phyloP scores from a whole-genome alignment of 1,284 basidiomycete genomes.

The Ceratobasidium sp. region DNA sequence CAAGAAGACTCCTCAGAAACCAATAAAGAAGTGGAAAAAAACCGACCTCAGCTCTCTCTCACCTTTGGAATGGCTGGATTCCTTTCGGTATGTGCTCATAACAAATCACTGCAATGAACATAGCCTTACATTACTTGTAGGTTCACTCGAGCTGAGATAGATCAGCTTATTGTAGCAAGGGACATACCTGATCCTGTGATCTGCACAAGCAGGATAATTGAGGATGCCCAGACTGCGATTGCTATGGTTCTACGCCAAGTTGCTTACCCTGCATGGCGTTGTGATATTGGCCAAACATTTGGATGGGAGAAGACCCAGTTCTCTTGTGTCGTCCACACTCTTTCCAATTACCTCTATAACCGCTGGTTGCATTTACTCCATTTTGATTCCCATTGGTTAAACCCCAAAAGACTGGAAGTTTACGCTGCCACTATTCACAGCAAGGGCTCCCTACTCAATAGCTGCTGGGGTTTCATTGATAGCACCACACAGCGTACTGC shows the following conservation, averaged over 20 bases:
- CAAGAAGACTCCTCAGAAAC: too few species aligned
- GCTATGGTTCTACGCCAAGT: neutral
- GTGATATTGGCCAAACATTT: neutral
- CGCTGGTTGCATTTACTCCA: neutral
- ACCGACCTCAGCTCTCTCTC: neutral
- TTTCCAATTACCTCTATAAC: neutral
- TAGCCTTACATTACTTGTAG: neutral
- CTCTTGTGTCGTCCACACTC: neutral
- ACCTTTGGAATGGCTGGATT: neutral
- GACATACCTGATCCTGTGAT: neutral
- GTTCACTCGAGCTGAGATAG: neutral
- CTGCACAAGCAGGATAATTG: neutral
- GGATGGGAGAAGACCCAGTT: neutral
- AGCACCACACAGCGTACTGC: neutral
- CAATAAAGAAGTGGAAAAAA: too few species aligned
- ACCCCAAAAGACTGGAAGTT: neutral
- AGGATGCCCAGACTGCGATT: neutral
- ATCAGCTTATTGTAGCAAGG: neutral
- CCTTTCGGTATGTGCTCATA: neutral
- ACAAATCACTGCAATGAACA: neutral
- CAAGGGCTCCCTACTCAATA: neutral
- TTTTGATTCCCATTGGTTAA: neutral
- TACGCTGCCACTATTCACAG: neutral
- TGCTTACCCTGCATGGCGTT: neutral
- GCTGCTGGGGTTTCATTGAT: conserved; percentile 1